A percentile compares a stretch with the other conserved stretches of the same genome.
Evolutionary conservation across 331 rosid genomes (phyloP).

Genomic region (Malus hybrid): DNA sequence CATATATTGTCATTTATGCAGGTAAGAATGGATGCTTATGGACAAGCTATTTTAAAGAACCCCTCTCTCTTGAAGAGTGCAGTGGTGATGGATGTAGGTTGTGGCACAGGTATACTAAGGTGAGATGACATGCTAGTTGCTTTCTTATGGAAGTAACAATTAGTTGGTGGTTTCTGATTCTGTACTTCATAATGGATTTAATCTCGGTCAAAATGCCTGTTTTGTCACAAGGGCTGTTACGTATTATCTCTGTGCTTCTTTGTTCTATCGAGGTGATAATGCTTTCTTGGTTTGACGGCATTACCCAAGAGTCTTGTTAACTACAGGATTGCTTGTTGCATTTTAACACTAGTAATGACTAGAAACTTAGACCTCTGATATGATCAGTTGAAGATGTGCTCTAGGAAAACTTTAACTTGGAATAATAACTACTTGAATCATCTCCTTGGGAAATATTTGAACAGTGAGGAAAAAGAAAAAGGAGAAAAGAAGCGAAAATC

Average conservation of each 20-base stretch:
- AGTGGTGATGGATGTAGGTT: slow-evolving; percentile 87
- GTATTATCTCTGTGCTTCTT: not conserved
- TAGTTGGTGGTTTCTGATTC: not conserved
- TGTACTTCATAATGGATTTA: not conserved
- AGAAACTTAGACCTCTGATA: not conserved
- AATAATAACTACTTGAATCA: not conserved
- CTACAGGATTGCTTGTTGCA: not conserved
- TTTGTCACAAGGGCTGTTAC: not conserved
- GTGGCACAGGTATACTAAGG: slow-evolving; percentile 96
- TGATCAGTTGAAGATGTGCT: not conserved
- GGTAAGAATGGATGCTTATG: slow-evolving; percentile 90
- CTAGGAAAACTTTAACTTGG: not conserved
- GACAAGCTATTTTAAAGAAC: slow-evolving; percentile 69
- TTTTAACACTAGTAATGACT: not conserved
- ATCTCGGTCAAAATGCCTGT: not conserved
- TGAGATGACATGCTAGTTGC: slow-evolving; percentile 22
- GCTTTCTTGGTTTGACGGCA: not conserved
- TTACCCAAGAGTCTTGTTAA: not conserved
- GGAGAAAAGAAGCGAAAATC: not conserved
- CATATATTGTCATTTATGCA: slow-evolving; percentile 21
- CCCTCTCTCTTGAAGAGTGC: slow-evolving; percentile 73
- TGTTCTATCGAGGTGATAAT: not conserved
- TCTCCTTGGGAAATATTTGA: not conserved
- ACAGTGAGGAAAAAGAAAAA: not conserved
- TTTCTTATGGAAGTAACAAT: slow-evolving; percentile 3